Base-by-base conservation (phyloP, 1,139 yeast species). In the Lizanozyma gosingica region DNA sequence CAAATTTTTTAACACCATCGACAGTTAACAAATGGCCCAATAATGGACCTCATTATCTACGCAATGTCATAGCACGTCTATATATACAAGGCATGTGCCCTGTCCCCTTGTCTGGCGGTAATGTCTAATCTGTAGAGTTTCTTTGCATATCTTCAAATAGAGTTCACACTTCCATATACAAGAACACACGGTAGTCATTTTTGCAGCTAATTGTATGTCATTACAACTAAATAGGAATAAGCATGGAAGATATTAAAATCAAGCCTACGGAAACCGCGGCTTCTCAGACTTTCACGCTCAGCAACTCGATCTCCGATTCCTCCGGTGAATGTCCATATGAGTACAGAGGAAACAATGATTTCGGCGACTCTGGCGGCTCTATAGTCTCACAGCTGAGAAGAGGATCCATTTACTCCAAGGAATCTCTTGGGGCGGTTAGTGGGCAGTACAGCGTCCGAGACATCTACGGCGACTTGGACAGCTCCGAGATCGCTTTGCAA, bases 381-480 rank as follows among this genome's bases (percentile, higher is more conserved):
- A 22, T 22, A 22, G 29, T 6, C n/a, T 33, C 38, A n/a, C n/a
- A 17, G 16, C 8, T 14, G 39, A 22, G 39, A 34, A 37, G 17
- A 33, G 22, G 36, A 6, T 37, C 37, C 32, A 29, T 29, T 16
- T 16, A 6, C 11, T 37, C 27, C 33, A 16, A 14, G 22, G 36
- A 14, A n/a, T 18, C 18, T 17, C 16, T n/a, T 17, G 34, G 34
- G 33, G 18, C 37, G 32, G 14, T 29, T 6, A 27, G 29, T 22
- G 29, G 9, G 11, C 29, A 6, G 6, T 22, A 22, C 11, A 22
- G 29, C 11, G 60, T 59, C 6, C 57, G 56, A 38, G 67, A 63
- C 18, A 64, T 66, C 15, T 66, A 57, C 43, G 69, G 71, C 3
- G 65, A 59, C 43, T 49, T 64, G 47, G 48, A 54, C 37, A 52